Evolutionary conservation across 73 alveolate species (phyloP).

Genomic region (Paramecium caudatum): DNA sequence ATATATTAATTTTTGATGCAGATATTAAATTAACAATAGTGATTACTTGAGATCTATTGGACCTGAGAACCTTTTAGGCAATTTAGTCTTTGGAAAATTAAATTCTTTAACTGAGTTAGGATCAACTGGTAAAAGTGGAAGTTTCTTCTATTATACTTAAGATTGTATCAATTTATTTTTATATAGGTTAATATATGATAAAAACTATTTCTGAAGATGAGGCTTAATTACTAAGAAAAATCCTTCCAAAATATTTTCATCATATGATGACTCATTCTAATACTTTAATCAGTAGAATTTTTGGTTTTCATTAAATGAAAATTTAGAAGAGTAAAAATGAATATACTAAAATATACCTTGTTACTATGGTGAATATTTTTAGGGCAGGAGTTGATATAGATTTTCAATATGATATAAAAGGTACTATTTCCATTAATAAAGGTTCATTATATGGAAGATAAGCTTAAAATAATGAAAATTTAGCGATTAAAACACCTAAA

Average conservation of each 20-base stretch:
- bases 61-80: conserved; percentile 82
- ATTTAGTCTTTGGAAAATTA: conserved; percentile 75
- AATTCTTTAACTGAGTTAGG: conserved; percentile 72
- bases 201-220: conserved; percentile 93
- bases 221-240: conserved; percentile 85
- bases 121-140: conserved; percentile 96
- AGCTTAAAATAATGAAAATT: conserved; percentile 74
- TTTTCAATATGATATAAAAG: conserved; percentile 85
- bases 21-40: conserved; percentile 78
- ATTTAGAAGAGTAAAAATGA: conserved; percentile 4
- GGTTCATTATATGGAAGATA: conserved; percentile 82
- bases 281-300: conserved; percentile 85
- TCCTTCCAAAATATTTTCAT: conserved; percentile 86
- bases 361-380: conserved; percentile 91
- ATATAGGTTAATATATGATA: conserved; percentile 34
- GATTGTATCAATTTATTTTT: conserved; percentile 82
- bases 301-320: conserved; percentile 87
- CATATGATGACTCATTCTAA: conserved; percentile 88
- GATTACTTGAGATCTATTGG: conserved; percentile 84
- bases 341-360: conserved; percentile 77
- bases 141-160: conserved; percentile 97
- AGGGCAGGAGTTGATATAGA: conserved; percentile 89
- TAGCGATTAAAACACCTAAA: conserved; percentile 75
- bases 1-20: conserved; percentile 83
- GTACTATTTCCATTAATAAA: not conserved